Evolutionary conservation across 148 eudicot genomes (phyloP).

Genomic region (Suaeda aralocaspica): DNA sequence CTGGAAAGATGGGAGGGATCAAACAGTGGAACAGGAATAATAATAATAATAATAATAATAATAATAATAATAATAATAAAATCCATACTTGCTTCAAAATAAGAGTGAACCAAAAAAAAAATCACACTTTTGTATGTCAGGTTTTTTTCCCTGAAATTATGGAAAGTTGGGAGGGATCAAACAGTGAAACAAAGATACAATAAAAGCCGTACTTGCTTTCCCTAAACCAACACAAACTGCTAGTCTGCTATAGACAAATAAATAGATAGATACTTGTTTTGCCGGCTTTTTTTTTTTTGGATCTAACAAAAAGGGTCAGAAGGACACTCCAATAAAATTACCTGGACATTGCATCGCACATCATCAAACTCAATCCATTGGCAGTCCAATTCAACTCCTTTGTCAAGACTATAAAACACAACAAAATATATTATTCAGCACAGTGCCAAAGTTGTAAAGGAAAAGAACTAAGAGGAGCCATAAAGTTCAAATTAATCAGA

Average conservation of each 20-base stretch:
- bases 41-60: no score
- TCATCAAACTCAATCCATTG: slow-evolving; percentile 96
- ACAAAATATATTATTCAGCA: slow-evolving; percentile 6
- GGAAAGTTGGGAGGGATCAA: neutral
- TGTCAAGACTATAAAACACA: slow-evolving; percentile 62
- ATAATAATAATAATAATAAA: no score
- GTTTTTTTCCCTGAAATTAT: no score
- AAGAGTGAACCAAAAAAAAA: no score
- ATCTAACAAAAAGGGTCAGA: neutral
- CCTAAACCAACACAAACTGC: neutral
- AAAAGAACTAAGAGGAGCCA: neutral
- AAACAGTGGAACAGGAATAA: neutral
- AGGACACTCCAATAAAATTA: slow-evolving; percentile 18
- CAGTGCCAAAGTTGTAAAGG: neutral
- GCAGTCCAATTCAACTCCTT: slow-evolving; percentile 86
- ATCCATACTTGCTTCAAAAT: no score
- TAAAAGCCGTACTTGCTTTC: neutral
- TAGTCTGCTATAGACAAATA: no score
- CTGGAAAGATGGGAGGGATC: slow-evolving; percentile 28
- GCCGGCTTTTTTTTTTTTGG: neutral
- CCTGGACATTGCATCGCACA: slow-evolving; percentile 91
- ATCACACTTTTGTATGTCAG: no score
- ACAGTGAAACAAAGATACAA: neutral
- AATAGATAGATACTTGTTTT: neutral
- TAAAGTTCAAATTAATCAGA: neutral